These are phyloP conservation scores for Sphaerobolus stellatus DNA, from an alignment of 1,284 basidiomycete genomes.

Conservation along the genomic window DNA sequence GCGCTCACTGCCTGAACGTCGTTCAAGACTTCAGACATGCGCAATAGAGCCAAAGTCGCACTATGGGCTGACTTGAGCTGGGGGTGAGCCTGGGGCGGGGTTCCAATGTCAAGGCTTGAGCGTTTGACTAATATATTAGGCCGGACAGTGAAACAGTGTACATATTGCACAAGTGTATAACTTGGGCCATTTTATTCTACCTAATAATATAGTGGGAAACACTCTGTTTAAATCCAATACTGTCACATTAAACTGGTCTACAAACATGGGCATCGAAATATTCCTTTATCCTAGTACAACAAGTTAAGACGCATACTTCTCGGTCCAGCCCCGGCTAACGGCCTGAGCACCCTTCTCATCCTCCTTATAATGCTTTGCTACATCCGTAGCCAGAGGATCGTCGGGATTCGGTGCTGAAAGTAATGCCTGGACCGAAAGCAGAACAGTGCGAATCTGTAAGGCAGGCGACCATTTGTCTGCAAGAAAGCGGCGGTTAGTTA, in stretches of 20 bases:
- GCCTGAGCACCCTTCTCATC: slow-evolving; percentile 89
- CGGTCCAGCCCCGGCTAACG: slow-evolving; percentile 91
- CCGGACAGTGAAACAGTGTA: too few species aligned
- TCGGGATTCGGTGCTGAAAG: slow-evolving; percentile 97
- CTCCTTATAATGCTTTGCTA: slow-evolving; percentile 99
- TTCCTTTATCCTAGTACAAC: too few species aligned
- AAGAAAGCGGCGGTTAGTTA: slow-evolving; percentile 2
- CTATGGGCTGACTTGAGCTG: neutral
- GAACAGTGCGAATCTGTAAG: slow-evolving; percentile 95
- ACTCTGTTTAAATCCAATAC: too few species aligned
- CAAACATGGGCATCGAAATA: too few species aligned
- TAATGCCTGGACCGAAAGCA: slow-evolving; percentile 94
- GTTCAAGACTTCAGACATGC: slow-evolving; percentile 8
- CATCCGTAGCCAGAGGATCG: slow-evolving; percentile 97
- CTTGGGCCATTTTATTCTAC: too few species aligned
- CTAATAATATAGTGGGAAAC: too few species aligned
- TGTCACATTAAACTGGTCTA: too few species aligned
- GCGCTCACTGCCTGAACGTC: neutral
- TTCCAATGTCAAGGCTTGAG: neutral
- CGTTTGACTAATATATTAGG: too few species aligned
- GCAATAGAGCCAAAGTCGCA: neutral
- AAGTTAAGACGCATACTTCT: slow-evolving; percentile 64
- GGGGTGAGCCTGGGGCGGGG: slow-evolving; percentile 5
- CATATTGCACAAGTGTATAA: too few species aligned
- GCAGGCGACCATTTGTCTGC: slow-evolving; percentile 99